Conservation (phyloP, 2,329 filamentous ascomycete species). For the Madurella fahalii region DNA sequence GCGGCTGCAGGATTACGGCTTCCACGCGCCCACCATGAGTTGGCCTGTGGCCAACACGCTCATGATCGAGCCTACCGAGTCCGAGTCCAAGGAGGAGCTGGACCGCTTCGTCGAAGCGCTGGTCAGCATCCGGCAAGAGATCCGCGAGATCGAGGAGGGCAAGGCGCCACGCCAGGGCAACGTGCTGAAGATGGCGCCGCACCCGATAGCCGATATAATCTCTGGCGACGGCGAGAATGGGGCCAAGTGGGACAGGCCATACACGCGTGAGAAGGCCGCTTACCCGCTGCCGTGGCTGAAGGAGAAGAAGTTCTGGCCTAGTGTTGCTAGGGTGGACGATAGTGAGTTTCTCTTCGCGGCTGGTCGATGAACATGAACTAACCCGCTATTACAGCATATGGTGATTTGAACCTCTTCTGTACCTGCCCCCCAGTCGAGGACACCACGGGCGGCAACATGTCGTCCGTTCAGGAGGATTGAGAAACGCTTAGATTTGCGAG, state of each 20-base stretch:
- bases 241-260: conserved; percentile 73
- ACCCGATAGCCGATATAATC: conserved; percentile 78
- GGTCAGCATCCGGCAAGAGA: conserved; percentile 81
- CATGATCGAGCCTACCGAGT: conserved; percentile 97
- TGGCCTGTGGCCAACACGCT: conserved; percentile 94
- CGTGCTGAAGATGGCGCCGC: conserved; percentile 83
- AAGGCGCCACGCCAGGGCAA: conserved; percentile 71
- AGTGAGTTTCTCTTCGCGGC: conserved; percentile 52
- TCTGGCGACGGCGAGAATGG: conserved; percentile 47
- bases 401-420: conserved; percentile 91
- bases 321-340: conserved; percentile 81
- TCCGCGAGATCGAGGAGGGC: conserved; percentile 76
- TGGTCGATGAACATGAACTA: neutral
- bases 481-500: neutral
- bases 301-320: conserved; percentile 98
- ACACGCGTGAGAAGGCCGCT: conserved; percentile 76
- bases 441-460: conserved; percentile 37
- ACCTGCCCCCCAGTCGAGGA: conserved; percentile 82
- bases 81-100: conserved; percentile 85
- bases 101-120: conserved; percentile 91
- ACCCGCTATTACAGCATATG: conserved; percentile 58
- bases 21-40: conserved; percentile 96
- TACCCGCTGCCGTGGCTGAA: conserved; percentile 78
- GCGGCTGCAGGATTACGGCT: conserved; percentile 93
- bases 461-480: conserved; percentile 15